Base-by-base conservation (phyloP, 1,139 yeast genomes). In the Saccharomyces hybrid region DNA sequence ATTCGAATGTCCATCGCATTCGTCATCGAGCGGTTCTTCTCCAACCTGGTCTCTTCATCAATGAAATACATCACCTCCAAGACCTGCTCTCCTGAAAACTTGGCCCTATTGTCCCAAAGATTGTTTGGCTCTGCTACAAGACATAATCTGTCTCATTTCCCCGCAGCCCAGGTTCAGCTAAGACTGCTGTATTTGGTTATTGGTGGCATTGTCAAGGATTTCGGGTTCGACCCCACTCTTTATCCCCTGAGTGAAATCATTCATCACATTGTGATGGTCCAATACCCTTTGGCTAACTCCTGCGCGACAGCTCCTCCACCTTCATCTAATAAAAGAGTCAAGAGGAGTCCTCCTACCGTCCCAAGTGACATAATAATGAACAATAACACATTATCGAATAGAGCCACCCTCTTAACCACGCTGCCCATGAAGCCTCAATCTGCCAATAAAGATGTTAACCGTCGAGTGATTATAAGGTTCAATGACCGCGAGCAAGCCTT, bases 171-270 rank as follows among this genome's bases (percentile, higher is more conserved):
- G 42, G 63, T 60, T 23, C 65, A 63, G 49, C 44, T 63, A 7
- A 60, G 62, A 52, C 47, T 63, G 16, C 72, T 87, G 49, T 78
- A 78, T 60, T 78, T 84, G 34, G 67, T 85, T 29, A 64, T 87
- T 27, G 95, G 95, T 1, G 83, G 84, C 14, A 81, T 89, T 61
- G 78, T 84, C 46, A 83, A 82, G 62, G 93, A 86, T 67, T 87
- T 85, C 71, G 95, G 95, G 1, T 86, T 87, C 65, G 89, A 87
- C 62, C 69, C 77, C 1, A 77, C 84, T 26, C 71, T 85, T 60
- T 75, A 77, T 56, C 83, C 86, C 1, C 65, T 86, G 34, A 78
- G 88, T 58, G 89, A 85, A 59, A 75, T 86, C 8, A 79, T 86
- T 60, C 85, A 83, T 64, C 82, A 78, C 52, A 72, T 80, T 28